phyloP scores from a whole-genome alignment of 768 basidiomycete species.

The Suillus plorans region DNA sequence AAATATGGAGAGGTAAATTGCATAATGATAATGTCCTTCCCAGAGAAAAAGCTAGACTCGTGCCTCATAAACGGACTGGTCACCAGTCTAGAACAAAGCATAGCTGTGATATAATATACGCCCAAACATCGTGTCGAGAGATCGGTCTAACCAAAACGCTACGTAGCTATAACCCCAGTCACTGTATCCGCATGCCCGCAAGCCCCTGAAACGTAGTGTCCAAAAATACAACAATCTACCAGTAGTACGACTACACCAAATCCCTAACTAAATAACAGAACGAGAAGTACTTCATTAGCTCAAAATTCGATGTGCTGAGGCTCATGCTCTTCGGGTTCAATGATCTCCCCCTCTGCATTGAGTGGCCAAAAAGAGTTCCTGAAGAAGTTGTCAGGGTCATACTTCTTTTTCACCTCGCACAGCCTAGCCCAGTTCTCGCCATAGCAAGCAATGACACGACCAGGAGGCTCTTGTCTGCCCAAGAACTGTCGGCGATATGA shows the following conservation, averaged over 20 bases:
- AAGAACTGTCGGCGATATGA: slow-evolving; percentile 53
- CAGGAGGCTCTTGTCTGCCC: slow-evolving; percentile 64
- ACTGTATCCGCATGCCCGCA: not conserved
- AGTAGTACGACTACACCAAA: not conserved
- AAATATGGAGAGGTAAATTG: not conserved
- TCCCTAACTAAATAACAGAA: not conserved
- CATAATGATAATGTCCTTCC: not conserved
- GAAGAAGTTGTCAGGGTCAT: slow-evolving; percentile 80
- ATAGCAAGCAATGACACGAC: slow-evolving; percentile 64
- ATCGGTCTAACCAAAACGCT: not conserved
- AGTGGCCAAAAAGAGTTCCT: slow-evolving; percentile 81
- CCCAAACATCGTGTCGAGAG: not conserved
- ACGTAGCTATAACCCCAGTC: not conserved
- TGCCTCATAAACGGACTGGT: no score
- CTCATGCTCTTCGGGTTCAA: slow-evolving; percentile 64
- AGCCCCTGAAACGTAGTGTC: not conserved
- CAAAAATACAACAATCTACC: not conserved
- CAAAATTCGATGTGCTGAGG: slow-evolving; percentile 37
- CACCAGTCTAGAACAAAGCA: not conserved
- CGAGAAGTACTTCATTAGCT: not conserved
- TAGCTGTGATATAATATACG: not conserved
- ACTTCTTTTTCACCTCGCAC: slow-evolving; percentile 64
- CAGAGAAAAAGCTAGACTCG: not conserved
- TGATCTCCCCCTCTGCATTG: slow-evolving; percentile 49
- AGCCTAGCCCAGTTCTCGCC: slow-evolving; percentile 77